phyloP scores from a whole-genome alignment of 2,329 filamentous ascomycete genomes.

The Botrytis paeoniae region DNA sequence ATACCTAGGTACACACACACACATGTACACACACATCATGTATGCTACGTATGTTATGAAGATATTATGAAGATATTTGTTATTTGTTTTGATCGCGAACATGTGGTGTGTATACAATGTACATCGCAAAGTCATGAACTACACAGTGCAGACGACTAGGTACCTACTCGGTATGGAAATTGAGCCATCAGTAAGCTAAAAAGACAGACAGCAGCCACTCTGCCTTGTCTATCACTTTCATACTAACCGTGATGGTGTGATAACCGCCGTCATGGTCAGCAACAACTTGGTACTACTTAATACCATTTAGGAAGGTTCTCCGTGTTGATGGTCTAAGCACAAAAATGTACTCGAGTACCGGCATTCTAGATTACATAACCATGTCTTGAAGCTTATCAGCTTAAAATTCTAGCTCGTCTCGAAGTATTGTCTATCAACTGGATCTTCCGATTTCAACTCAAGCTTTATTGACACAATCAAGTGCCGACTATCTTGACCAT shows the following conservation, averaged over 20 bases:
- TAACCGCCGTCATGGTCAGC: neutral
- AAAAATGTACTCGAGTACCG: neutral
- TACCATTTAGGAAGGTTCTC: neutral
- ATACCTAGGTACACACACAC: neutral
- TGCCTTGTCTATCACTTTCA: neutral
- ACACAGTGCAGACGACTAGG: neutral
- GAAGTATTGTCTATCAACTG: neutral
- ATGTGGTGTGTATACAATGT: neutral
- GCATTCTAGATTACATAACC: conserved; percentile 4
- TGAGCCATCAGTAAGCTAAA: neutral
- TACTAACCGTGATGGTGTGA: neutral
- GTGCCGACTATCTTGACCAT: neutral
- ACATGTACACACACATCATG: neutral
- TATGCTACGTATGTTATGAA: neutral
- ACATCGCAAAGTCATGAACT: neutral
- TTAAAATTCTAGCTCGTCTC: neutral
- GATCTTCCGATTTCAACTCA: neutral
- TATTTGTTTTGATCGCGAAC: neutral
- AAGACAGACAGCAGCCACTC: neutral
- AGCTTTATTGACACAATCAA: neutral
- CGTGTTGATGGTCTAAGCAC: neutral
- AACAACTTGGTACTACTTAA: neutral
- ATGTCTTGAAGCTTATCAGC: neutral
- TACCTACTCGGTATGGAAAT: neutral
- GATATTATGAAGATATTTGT: neutral